Evolutionary conservation across 768 basidiomycete species (phyloP).

Genomic region (Suillus paluster): DNA sequence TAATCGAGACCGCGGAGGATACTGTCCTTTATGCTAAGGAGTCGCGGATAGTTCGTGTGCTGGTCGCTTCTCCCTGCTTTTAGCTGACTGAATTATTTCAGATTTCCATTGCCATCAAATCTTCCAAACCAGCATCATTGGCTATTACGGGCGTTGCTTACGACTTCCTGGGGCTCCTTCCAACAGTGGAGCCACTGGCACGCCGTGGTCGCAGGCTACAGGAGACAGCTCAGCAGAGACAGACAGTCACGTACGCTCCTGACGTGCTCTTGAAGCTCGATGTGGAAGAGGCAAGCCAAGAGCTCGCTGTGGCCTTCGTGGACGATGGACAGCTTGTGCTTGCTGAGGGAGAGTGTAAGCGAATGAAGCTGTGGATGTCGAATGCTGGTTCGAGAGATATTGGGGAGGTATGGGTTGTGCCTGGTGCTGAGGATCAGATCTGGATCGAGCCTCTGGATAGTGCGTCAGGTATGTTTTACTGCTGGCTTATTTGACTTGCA

Average conservation of each 20-base stretch:
- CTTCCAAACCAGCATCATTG: conserved; percentile 54
- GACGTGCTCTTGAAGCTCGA: conserved; percentile 64
- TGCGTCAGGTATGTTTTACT: conserved; percentile 20
- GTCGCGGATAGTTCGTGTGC: conserved; percentile 57
- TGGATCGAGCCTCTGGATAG: conserved; percentile 46
- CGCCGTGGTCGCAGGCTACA: conserved; percentile 79
- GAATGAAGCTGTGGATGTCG: conserved; percentile 57
- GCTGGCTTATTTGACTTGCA: not conserved
- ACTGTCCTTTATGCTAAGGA: conserved; percentile 67
- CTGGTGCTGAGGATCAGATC: conserved; percentile 64
- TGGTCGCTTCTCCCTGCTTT: not conserved
- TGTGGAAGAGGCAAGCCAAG: conserved; percentile 68
- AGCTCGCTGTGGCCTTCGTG: conserved; percentile 60
- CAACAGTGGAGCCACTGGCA: conserved; percentile 65
- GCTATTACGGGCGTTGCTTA: conserved; percentile 62
- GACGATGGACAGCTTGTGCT: conserved; percentile 57
- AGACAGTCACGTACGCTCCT: conserved; percentile 70
- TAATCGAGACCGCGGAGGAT: conserved; percentile 65
- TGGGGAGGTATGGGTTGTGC: conserved; percentile 72
- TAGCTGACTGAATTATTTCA: conserved; percentile 24
- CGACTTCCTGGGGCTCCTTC: conserved; percentile 75
- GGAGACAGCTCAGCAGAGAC: conserved; percentile 71
- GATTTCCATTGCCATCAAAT: conserved; percentile 69
- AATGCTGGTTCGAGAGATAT: conserved; percentile 70
- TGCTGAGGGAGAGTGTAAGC: conserved; percentile 69